Percentiles rank a stretch among this genome's conserved stretches.
phyloP scores from a whole-genome alignment of 345 rosid species.

The Isatis tinctoria region DNA sequence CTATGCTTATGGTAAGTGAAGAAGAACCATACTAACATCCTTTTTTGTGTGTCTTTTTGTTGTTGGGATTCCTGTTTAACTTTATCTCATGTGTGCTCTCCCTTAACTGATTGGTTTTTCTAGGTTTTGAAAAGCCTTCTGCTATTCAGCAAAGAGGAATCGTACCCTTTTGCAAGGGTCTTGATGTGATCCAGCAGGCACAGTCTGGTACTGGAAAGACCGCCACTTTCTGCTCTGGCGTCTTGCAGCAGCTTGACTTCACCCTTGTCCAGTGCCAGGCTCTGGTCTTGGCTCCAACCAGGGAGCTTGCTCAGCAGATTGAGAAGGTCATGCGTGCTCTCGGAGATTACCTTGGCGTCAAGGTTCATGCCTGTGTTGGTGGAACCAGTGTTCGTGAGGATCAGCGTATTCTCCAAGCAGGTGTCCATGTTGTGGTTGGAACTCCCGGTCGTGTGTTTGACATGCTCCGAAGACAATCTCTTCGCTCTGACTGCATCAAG shows the following conservation, averaged over 20 bases:
- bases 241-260: slow-evolving; percentile 72
- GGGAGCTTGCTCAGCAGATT: slow-evolving; percentile 84
- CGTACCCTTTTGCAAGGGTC: slow-evolving; percentile 73
- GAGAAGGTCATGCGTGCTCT: slow-evolving; percentile 88
- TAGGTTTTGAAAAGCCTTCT: slow-evolving; percentile 78
- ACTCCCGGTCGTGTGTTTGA: slow-evolving; percentile 86
- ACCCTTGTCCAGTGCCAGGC: slow-evolving; percentile 67
- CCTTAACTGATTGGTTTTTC: neutral
- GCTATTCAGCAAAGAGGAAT: slow-evolving; percentile 87
- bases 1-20: slow-evolving; percentile 40
- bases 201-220: slow-evolving; percentile 87
- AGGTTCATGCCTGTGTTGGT: slow-evolving; percentile 87
- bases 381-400: slow-evolving; percentile 84
- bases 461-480: slow-evolving; percentile 75
- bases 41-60: neutral
- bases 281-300: slow-evolving; percentile 71
- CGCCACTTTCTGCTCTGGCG: slow-evolving; percentile 77
- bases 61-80: neutral
- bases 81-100: neutral
- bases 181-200: slow-evolving; percentile 81
- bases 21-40: neutral
- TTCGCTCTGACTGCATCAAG: slow-evolving; percentile 64
- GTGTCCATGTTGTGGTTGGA: slow-evolving; percentile 87
- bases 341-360: slow-evolving; percentile 76
- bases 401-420: slow-evolving; percentile 64